Base-by-base conservation (phyloP, 208 protist species). In the Trypanosoma congolense region DNA sequence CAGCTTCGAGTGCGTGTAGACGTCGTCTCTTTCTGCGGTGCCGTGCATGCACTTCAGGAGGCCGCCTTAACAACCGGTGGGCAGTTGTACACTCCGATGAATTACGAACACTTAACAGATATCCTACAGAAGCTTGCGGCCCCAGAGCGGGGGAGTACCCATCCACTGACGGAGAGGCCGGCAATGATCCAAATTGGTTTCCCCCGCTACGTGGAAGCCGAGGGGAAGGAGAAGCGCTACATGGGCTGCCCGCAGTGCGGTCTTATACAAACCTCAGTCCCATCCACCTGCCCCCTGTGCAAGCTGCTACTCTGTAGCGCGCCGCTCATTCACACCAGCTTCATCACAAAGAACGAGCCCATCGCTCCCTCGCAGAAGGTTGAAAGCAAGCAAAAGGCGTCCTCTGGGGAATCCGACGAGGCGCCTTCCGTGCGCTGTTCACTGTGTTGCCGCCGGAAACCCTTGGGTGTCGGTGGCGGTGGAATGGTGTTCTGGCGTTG, bases 31-130 rank as follows among this genome's bases (percentile, higher is more conserved):
- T 75, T 93, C 42, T 65, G 70, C 44, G 86, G 86, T 33, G 77
- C 82, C n/a, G 86, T 93, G 21, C 80, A 90, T 61, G 82, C 85
- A 1, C 86, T 85, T 51, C 65, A 85, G n/a, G 65, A 78, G 53
- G 72, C 59, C 38, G 75, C 86, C 16, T 26, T 48, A 10, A 14
- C 58, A 40, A 90, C 80, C 6, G 77, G 80, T 36, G 86, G 86
- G 28, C 28, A 31, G 30, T 59, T 90, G 53, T 59, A 82, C 56
- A 89, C 80, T 38, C 86, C 86, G 4, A 67, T 89, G 49, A 83
- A 75, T 60, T 93, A 83, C 57, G 80, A 82, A n/a, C 86, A 93
- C 58, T 44, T 90, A 1, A 69, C 70, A 42, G 54, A 61, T 3
- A 81, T 93, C 18, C 16, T 93, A 22, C 62, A 55, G 18, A 43